Percentiles rank a stretch among this genome's conserved stretches.
phyloP scores from a whole-genome alignment of 331 rosid genomes.

The Phaseolus coccineus region DNA sequence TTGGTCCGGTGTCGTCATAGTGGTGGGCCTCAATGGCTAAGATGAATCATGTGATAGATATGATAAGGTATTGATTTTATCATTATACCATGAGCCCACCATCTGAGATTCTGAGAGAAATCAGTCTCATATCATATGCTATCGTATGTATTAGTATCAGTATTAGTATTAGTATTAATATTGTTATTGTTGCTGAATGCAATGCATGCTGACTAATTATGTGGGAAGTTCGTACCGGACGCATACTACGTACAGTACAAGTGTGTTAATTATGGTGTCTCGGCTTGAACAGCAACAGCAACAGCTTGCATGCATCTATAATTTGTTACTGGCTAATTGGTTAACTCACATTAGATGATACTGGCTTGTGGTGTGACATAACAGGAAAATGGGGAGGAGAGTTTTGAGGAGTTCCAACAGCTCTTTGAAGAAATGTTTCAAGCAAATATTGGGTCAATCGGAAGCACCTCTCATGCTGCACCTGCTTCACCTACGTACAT shows the following conservation, averaged over 20 bases:
- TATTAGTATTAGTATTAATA: not conserved
- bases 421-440: not conserved
- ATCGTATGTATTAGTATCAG: not conserved
- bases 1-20: not conserved
- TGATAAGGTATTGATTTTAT: not conserved
- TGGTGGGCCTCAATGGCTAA: not conserved
- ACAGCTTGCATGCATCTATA: not conserved
- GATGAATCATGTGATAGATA: not conserved
- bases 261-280: too few species aligned
- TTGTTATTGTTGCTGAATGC: not conserved
- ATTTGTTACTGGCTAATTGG: not conserved
- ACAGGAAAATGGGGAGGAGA: not conserved
- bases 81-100: not conserved
- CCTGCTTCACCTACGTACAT: not conserved
- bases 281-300: not conserved
- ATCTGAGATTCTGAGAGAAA: not conserved
- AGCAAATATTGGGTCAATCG: not conserved
- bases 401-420: constrained; percentile 7
- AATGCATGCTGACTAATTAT: too few species aligned
- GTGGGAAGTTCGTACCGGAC: too few species aligned
- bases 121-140: not conserved
- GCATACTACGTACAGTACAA: too few species aligned
- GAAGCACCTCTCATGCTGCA: not conserved
- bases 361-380: not conserved
- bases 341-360: not conserved